A percentile compares a stretch with the other conserved stretches of the same genome.
Conservation (phyloP, 2,329 filamentous ascomycete genomes). For the Nemania abortiva region DNA sequence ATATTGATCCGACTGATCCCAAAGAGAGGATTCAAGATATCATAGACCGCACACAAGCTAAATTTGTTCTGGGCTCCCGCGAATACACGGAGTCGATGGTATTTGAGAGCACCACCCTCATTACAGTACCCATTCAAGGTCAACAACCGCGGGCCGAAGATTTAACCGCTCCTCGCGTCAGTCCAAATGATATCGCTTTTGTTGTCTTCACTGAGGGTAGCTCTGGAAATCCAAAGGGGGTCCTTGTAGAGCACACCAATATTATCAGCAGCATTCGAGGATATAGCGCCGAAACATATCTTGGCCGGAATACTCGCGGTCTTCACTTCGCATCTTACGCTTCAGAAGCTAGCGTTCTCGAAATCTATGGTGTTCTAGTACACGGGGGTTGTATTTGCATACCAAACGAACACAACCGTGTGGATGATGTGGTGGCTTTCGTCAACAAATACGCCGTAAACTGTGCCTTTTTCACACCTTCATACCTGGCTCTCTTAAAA, state of each 20-base stretch:
- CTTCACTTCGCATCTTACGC: conserved; percentile 51
- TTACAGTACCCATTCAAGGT: conserved; percentile 18
- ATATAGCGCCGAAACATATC: neutral
- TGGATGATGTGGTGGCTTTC: conserved; percentile 52
- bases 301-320: conserved; percentile 28
- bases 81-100: neutral
- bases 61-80: conserved; percentile 2
- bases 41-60: conserved; percentile 12
- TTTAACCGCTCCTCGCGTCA: neutral
- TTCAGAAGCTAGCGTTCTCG: conserved; percentile 55
- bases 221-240: conserved; percentile 38
- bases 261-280: conserved; percentile 13
- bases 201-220: conserved; percentile 26
- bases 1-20: conserved; percentile 23
- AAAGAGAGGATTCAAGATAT: conserved; percentile 23
- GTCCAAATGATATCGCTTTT: conserved; percentile 9
- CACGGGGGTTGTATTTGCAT: conserved; percentile 56
- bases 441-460: conserved; percentile 39
- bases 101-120: conserved; percentile 4
- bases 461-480: conserved; percentile 44
- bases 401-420: conserved; percentile 52
- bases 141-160: conserved; percentile 11
- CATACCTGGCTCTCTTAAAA: conserved; percentile 38
- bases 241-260: conserved; percentile 24
- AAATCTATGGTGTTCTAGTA: conserved; percentile 55